These are phyloP conservation scores for Orbilia brochopaga DNA, from an alignment of 2,329 filamentous ascomycete species.

Conservation along the genomic window DNA sequence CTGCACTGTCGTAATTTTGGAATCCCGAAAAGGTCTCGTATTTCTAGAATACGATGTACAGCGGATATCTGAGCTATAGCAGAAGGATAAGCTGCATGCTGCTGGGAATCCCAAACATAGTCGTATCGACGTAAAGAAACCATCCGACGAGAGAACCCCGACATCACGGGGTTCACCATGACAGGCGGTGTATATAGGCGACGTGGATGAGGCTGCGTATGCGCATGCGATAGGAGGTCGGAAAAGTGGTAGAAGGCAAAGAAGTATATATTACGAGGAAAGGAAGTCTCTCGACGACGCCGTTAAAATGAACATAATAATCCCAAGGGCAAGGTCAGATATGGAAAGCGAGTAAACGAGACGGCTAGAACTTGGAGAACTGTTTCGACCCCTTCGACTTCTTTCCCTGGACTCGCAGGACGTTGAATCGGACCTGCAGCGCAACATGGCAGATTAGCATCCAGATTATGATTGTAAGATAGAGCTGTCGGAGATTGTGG, in stretches of 20 bases:
- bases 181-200: conserved; percentile 30
- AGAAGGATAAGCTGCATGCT: conserved; percentile 10
- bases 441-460: conserved; percentile 1
- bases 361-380: conserved; percentile 94
- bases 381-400: conserved; percentile 97
- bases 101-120: conserved; percentile 13
- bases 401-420: conserved; percentile 96
- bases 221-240: neutral
- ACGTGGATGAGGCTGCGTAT: neutral
- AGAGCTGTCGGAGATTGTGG: conserved; percentile 9
- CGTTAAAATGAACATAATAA: conserved; percentile 51
- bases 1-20: neutral
- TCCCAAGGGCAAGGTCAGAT: conserved; percentile 33
- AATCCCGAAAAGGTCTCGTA: conserved; percentile 17
- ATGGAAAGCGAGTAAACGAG: conserved; percentile 22
- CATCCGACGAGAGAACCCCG: conserved; percentile 25
- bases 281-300: conserved; percentile 49
- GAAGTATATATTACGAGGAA: conserved; percentile 49
- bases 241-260: conserved; percentile 13
- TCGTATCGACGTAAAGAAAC: conserved; percentile 19
- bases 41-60: conserved; percentile 41
- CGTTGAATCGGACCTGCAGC: conserved; percentile 93
- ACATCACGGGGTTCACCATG: conserved; percentile 31
- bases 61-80: conserved; percentile 14
- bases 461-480: neutral